phyloP scores from a whole-genome alignment of 2,329 filamentous ascomycete species.

The Trichophyton equinum region DNA sequence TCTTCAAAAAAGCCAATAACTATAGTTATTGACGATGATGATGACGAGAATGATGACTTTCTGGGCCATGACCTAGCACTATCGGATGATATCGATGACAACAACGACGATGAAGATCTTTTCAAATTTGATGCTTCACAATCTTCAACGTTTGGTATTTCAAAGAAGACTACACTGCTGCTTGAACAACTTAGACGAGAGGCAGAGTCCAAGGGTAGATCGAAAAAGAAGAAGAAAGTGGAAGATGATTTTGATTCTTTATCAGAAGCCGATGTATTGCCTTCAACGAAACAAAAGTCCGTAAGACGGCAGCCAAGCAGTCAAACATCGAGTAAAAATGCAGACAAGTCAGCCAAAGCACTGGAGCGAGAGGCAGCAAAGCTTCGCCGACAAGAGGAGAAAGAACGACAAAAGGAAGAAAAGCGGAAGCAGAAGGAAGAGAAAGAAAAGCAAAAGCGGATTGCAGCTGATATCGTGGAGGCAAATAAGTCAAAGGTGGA shows the following conservation, averaged over 20 bases:
- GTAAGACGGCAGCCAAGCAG: conserved; percentile 12
- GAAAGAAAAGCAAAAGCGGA: conserved; percentile 51
- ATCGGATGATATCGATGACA: background rate
- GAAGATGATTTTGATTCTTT: conserved; percentile 5
- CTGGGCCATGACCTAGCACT: background rate
- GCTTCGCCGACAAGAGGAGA: conserved; percentile 42
- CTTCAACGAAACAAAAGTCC: background rate
- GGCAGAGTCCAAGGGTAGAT: conserved; percentile 2
- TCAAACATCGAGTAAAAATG: conserved; percentile 24
- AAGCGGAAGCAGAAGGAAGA: conserved; percentile 39
- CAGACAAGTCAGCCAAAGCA: conserved; percentile 36
- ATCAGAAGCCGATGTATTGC: background rate
- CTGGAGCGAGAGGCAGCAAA: conserved; percentile 40
- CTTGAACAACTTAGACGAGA: conserved; percentile 23
- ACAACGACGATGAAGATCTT: conserved; percentile 14
- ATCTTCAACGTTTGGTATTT: conserved; percentile 20
- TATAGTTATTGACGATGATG: conserved; percentile 28
- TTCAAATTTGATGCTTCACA: conserved; percentile 16
- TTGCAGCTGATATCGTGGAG: conserved; percentile 53
- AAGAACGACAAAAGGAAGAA: conserved; percentile 43
- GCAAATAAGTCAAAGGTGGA: conserved; percentile 62
- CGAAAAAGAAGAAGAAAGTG: conserved; percentile 13
- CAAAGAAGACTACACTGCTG: conserved; percentile 30
- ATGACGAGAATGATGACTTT: conserved; percentile 12
- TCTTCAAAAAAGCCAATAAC: conserved; percentile 16